These are phyloP conservation scores for Trichosporon sp. DNA, from an alignment of 1,284 basidiomycete genomes.

Conservation along the genomic window DNA sequence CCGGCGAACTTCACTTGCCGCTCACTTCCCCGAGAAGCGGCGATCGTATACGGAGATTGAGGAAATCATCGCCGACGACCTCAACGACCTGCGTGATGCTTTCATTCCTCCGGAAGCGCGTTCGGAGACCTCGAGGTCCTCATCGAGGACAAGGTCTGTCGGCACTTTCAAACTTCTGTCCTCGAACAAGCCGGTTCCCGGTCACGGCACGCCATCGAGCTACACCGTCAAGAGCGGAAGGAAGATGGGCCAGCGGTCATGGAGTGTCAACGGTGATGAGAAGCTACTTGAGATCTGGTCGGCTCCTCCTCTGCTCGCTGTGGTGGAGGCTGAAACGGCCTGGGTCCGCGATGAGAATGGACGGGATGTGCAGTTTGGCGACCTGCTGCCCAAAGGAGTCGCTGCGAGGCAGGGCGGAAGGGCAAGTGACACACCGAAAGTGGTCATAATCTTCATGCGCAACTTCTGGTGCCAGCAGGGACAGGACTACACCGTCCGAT, in stretches of 20 bases:
- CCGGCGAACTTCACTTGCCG: not conserved
- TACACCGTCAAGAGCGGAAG: not conserved
- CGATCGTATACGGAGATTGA: not conserved
- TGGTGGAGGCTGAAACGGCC: not conserved
- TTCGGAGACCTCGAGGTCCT: not conserved
- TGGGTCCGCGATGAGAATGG: not conserved
- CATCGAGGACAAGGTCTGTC: not conserved
- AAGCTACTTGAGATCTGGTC: not conserved
- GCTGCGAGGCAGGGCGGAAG: not conserved
- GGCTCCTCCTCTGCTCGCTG: not conserved
- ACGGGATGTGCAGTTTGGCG: not conserved
- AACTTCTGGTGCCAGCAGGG: constrained; percentile 48
- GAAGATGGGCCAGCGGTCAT: not conserved
- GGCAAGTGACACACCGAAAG: not conserved
- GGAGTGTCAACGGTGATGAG: not conserved
- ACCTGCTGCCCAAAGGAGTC: not conserved
- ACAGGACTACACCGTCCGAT: constrained; percentile 44
- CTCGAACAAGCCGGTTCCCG: not conserved
- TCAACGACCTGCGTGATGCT: not conserved
- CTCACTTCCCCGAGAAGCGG: not conserved
- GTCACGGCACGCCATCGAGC: not conserved
- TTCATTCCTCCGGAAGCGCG: not conserved
- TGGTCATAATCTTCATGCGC: constrained; percentile 43
- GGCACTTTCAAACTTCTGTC: not conserved
- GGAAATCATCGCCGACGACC: not conserved